Base-by-base conservation (phyloP, 768 basidiomycete genomes). In the Leccinum boreale region DNA sequence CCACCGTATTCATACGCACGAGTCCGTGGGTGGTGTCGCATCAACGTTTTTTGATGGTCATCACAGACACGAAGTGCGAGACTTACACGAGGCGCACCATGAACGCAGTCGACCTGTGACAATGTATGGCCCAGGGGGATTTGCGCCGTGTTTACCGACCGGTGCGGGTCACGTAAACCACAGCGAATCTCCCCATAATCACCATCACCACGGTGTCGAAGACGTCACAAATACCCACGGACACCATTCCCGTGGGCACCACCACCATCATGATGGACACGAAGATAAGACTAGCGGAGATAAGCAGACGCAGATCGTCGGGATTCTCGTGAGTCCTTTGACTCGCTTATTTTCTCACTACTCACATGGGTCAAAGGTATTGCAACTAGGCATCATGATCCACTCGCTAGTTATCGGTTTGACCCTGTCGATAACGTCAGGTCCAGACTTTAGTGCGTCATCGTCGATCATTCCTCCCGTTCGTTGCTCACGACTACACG, bases 311-410 rank as follows among this genome's bases (percentile, higher is more conserved):
- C 89, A 90, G 64, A 75, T 93, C 45, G 80, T 93, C 50, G 86
- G 90, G 3, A 86, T 91, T 55, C 74, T 92, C 33, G 90, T 90
- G 36, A 66, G 70, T 5, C 19, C 45, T 28, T 48, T 3, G 10
- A 24, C 5, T 26, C 10, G 1, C 28, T 9, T 4, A 36, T 21
- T 6, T 51, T 31, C 19, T 35, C 31, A 14, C 14, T 29, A 31
- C 50, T 65, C n/a, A 60, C 47, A 11, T 7, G 4, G 8, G 29
- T 29, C 48, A 52, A 39, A 92, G 90, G 84, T 90, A 31, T 75
- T 95, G 35, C 88, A 95, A 81, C 66, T 89, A 2, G 84, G 93
- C 48, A 90, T 95, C 64, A 88, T 94, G 90, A 79, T 94, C 50
- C 85, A 94, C 67, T 87, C 91, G 3, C 68, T 93, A 48, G 82